A percentile compares a stretch with the other conserved stretches of the same genome.
Conservation (phyloP, 2,329 filamentous ascomycete genomes). For the Aquanectria penicillioides region DNA sequence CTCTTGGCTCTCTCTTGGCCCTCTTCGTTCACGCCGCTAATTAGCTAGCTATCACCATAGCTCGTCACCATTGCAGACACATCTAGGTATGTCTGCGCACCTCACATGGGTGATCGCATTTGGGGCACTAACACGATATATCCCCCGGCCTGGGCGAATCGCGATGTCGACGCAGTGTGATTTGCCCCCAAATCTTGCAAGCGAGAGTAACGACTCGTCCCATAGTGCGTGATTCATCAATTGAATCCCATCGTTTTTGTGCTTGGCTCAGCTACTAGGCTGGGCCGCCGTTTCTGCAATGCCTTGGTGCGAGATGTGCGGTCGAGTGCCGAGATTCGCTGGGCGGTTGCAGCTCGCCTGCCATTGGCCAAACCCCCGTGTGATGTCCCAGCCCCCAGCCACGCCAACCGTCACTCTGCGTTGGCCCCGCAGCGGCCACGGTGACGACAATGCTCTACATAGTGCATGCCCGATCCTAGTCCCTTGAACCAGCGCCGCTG, state of each 20-base stretch:
- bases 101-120: not conserved
- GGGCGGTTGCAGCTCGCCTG: constrained; percentile 14
- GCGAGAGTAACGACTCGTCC: constrained; percentile 32
- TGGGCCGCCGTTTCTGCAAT: not conserved
- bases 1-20: not conserved
- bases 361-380: constrained; percentile 8
- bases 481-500: not conserved
- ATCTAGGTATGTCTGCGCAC: not conserved
- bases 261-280: too few species aligned
- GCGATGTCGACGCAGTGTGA: constrained; percentile 16
- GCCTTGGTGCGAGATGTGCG: not conserved
- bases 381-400: constrained; percentile 11
- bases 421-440: not conserved
- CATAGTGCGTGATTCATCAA: constrained; percentile 34
- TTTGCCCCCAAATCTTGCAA: constrained; percentile 29
- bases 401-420: constrained; percentile 2
- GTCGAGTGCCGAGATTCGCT: constrained; percentile 11
- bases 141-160: constrained; percentile 14
- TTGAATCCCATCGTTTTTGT: too few species aligned
- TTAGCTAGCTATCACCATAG: too few species aligned
- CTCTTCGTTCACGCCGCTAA: not conserved
- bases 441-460: constrained; percentile 1
- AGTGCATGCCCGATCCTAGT: not conserved
- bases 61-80: not conserved
- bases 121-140: constrained; percentile 1